Evolutionary conservation across 495 filamentous ascomycete species (phyloP).

Genomic region (Alectoria sarmentosa): DNA sequence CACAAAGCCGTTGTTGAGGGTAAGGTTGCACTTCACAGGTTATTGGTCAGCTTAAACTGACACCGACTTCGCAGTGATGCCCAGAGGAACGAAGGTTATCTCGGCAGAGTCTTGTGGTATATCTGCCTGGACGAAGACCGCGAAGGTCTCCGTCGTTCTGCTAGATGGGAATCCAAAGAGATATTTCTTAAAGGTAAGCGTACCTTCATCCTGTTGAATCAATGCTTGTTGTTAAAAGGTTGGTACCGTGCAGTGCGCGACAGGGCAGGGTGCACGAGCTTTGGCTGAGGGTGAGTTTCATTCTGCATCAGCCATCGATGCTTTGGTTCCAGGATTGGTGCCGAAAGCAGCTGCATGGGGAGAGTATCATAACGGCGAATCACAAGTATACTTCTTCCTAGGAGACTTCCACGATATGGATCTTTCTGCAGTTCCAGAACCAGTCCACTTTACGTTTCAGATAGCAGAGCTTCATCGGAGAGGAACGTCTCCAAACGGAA

Average conservation of each 20-base stretch:
- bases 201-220: not conserved
- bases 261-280: slow-evolving; percentile 23
- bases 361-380: slow-evolving; percentile 18
- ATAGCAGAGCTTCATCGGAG: slow-evolving; percentile 40
- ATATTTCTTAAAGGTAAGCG: slow-evolving; percentile 31
- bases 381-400: slow-evolving; percentile 39
- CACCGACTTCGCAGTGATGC: slow-evolving; percentile 24
- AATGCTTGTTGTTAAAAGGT: slow-evolving; percentile 1
- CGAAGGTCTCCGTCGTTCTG: slow-evolving; percentile 27
- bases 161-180: slow-evolving; percentile 27
- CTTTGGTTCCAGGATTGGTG: slow-evolving; percentile 19
- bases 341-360: slow-evolving; percentile 23
- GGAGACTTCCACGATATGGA: slow-evolving; percentile 39
- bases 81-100: slow-evolving; percentile 27
- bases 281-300: slow-evolving; percentile 24
- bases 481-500: slow-evolving; percentile 40
- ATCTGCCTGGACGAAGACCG: slow-evolving; percentile 34
- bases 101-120: slow-evolving; percentile 28
- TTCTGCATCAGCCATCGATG: slow-evolving; percentile 25
- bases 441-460: slow-evolving; percentile 34
- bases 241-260: slow-evolving; percentile 20
- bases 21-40: slow-evolving; percentile 9
- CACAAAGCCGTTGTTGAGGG: slow-evolving; percentile 29
- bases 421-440: slow-evolving; percentile 36
- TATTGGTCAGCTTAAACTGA: slow-evolving; percentile 25